Evolutionary conservation across 2,329 filamentous ascomycete genomes (phyloP), one percentile per base, ranked within the genome.

Genomic region (Diaporthe longicolla): DNA sequence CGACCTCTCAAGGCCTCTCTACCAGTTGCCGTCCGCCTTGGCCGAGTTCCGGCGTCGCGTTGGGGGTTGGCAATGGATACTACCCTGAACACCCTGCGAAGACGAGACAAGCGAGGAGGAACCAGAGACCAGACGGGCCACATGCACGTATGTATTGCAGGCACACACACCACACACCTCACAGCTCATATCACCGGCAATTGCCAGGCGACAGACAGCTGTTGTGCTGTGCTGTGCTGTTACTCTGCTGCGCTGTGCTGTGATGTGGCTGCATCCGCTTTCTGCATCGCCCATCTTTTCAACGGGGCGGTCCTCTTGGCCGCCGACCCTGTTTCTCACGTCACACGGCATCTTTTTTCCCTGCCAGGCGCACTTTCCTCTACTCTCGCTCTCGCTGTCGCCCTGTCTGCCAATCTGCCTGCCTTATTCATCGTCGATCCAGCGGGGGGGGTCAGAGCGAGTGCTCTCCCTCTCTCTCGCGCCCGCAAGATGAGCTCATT

Each of bases 11-110:
- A 4, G 40, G 11, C 40, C 40, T 15, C 13, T 5, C 13, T n/a
- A 13, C 21, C 7, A n/a, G 3, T 43, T 63, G 58, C 58, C 58
- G 58, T 52, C 63, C 35, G 57, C 57, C 57, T 21, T 63, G 55
- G 69, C 69, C 69, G 69, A 71, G 45, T 71, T 71, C 69, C 69
- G 69, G 57, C 32, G 43, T 24, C 61, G 45, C 32, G 50, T 40
- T 71, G 45, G 59, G 40, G 40, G 40, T 19, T 11, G 8, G 26
- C 21, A 52, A 52, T 66, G 45, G 63, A 66, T 66, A 37, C 45
- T 1, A 65, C 61, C 61, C 29, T 65, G 19, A 8, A 2, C 4
- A 45, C 43, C 43, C 19, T 45, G 26, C 29, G 11, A 35, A 52
- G 61, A 52, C 63, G 63, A 66, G 63, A 66, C 63, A 52, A 66